These are phyloP conservation scores for Globisporangium radiosum DNA, from an alignment of 352 stramenopile species.

Conservation along the genomic window DNA sequence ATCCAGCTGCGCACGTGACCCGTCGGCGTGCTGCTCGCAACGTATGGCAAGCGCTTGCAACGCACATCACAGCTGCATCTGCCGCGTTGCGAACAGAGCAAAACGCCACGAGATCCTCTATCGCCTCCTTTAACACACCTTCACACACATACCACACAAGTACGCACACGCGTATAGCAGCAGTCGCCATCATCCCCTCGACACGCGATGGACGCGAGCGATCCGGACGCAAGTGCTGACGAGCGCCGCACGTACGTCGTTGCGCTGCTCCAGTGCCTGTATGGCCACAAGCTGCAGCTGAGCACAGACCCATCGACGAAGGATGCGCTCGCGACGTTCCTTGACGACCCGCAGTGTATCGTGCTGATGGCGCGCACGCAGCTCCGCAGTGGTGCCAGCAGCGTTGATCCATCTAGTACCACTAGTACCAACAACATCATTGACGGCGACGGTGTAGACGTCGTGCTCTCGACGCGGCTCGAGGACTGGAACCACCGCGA, in stretches of 20 bases:
- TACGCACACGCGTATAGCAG: neutral
- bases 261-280: conserved; percentile 56
- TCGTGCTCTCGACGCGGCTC: conserved; percentile 28
- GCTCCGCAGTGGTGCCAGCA: conserved; percentile 3
- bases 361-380: conserved; percentile 43
- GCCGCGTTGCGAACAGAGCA: neutral
- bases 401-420: conserved; percentile 3
- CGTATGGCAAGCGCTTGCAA: neutral
- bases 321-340: conserved; percentile 50
- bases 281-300: conserved; percentile 36
- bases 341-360: conserved; percentile 60
- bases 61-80: neutral
- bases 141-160: no score
- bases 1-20: neutral
- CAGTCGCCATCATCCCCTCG: neutral
- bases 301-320: conserved; percentile 30
- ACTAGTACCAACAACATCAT: conserved; percentile 11
- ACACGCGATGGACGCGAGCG: conserved; percentile 19
- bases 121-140: no score
- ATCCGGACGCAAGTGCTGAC: conserved; percentile 29
- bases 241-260: conserved; percentile 53
- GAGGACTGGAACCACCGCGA: conserved; percentile 3
- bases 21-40: neutral
- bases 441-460: neutral
- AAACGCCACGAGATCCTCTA: neutral